phyloP scores from a whole-genome alignment of 352 stramenopile genomes.

The Peronospora belbahrii region DNA sequence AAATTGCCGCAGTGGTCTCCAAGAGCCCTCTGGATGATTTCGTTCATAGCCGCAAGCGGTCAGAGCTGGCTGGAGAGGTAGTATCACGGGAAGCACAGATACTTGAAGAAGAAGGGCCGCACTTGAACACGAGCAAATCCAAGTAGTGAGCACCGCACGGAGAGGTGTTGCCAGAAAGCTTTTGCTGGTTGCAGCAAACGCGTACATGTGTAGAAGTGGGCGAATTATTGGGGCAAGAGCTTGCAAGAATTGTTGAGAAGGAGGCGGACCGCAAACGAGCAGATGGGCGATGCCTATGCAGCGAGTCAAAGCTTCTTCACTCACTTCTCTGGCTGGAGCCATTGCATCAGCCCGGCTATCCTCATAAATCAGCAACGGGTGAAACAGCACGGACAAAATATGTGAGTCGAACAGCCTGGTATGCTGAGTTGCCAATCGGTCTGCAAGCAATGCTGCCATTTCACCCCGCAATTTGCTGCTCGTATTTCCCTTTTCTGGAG shows the following conservation, averaged over 20 bases:
- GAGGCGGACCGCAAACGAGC: constrained; percentile 60
- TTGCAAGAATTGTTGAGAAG: constrained; percentile 42
- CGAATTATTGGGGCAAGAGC: constrained; percentile 43
- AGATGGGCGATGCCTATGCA: constrained; percentile 47
- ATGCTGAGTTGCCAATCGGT: constrained; percentile 44
- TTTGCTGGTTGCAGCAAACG: constrained; percentile 59
- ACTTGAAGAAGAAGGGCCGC: constrained; percentile 45
- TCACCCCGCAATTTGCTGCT: constrained; percentile 69
- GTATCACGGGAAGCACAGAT: constrained; percentile 38
- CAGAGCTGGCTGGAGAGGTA: constrained; percentile 29
- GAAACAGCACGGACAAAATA: constrained; percentile 49
- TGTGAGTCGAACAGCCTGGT: constrained; percentile 37
- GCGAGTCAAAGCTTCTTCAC: constrained; percentile 41
- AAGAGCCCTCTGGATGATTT: constrained; percentile 15
- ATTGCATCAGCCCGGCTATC: constrained; percentile 13
- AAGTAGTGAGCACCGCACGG: constrained; percentile 22
- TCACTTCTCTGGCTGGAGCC: constrained; percentile 5
- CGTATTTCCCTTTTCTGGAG: constrained; percentile 30
- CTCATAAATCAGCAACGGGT: constrained; percentile 59
- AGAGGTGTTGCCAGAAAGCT: constrained; percentile 36
- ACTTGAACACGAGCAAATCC: constrained; percentile 37
- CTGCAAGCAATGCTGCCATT: constrained; percentile 54
- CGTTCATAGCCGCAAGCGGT: constrained; percentile 26
- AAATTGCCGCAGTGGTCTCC: constrained; percentile 45
- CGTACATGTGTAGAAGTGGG: constrained; percentile 64